Evolutionary conservation across 192 early-diverging fungal species (phyloP).

Genomic region (Podila verticillata): DNA sequence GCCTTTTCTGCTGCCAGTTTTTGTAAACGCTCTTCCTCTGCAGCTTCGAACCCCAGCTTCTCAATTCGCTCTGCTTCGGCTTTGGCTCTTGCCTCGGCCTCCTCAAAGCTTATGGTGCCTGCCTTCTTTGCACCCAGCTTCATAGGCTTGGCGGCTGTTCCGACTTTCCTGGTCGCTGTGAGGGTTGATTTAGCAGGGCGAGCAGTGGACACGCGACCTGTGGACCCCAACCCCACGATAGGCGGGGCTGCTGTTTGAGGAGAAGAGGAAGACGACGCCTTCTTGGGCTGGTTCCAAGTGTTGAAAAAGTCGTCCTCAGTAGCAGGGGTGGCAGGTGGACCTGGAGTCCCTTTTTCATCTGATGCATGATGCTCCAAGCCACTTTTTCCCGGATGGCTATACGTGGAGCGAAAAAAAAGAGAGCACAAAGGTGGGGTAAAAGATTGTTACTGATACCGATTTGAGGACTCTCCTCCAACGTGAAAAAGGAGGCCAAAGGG

Average conservation of each 20-base stretch:
- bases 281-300: conserved; percentile 45
- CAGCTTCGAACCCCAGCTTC: conserved; percentile 43
- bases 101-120: conserved; percentile 88
- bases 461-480: neutral
- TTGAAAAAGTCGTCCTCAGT: conserved; percentile 46
- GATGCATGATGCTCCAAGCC: conserved; percentile 19
- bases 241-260: conserved; percentile 11
- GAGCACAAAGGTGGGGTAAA: neutral
- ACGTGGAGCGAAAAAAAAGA: neutral
- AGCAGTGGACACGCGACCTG: conserved; percentile 11
- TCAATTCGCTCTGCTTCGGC: conserved; percentile 47
- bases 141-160: conserved; percentile 46
- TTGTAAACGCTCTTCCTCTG: conserved; percentile 39
- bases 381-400: conserved; percentile 31
- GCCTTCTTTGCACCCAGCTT: conserved; percentile 89
- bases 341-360: conserved; percentile 18
- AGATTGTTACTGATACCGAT: neutral
- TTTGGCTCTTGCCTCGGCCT: conserved; percentile 68
- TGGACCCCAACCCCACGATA: conserved; percentile 24
- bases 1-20: conserved; percentile 68
- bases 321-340: conserved; percentile 1
- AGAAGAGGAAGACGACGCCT: conserved; percentile 7
- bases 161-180: conserved; percentile 48
- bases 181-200: conserved; percentile 54
- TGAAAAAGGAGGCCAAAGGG: neutral